Evolutionary conservation across 164 flowering plant genomes (phyloP).

Genomic region (Malania oleifera): DNA sequence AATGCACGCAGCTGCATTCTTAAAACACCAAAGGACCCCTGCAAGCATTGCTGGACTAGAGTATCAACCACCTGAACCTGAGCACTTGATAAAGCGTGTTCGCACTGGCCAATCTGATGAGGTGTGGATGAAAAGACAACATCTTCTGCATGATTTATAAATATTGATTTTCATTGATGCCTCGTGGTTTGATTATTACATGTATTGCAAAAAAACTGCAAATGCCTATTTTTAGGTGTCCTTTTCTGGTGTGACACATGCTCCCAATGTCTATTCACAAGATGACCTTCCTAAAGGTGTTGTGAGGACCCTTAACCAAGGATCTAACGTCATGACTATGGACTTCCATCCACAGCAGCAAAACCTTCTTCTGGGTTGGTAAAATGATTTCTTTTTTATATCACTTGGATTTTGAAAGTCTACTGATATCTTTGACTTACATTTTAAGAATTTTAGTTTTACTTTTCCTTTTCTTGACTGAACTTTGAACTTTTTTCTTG

Average conservation of each 20-base stretch:
- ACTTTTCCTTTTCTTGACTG: background rate
- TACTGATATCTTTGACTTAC: background rate
- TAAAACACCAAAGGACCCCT: constrained; percentile 69
- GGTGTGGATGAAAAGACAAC: constrained; percentile 23
- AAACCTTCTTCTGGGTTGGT: constrained; percentile 61
- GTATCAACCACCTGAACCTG: constrained; percentile 65
- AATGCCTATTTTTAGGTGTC: constrained; percentile 34
- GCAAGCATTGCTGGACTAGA: constrained; percentile 58
- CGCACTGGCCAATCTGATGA: constrained; percentile 67
- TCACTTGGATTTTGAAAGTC: background rate
- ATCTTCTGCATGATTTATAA: background rate
- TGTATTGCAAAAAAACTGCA: background rate
- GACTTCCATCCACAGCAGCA: constrained; percentile 84
- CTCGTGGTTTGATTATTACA: background rate
- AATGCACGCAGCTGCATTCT: constrained; percentile 40
- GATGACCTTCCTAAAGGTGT: constrained; percentile 76
- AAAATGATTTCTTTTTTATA: background rate
- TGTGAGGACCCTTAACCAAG: constrained; percentile 51
- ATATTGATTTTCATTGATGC: background rate
- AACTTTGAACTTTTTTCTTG: too few species aligned
- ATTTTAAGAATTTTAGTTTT: background rate
- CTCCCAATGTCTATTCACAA: constrained; percentile 51
- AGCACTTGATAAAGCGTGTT: constrained; percentile 66
- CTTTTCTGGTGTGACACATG: constrained; percentile 52
- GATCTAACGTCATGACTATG: constrained; percentile 74